phyloP scores from a whole-genome alignment of 345 rosid species.

The Zanthoxylum bungeanum region DNA sequence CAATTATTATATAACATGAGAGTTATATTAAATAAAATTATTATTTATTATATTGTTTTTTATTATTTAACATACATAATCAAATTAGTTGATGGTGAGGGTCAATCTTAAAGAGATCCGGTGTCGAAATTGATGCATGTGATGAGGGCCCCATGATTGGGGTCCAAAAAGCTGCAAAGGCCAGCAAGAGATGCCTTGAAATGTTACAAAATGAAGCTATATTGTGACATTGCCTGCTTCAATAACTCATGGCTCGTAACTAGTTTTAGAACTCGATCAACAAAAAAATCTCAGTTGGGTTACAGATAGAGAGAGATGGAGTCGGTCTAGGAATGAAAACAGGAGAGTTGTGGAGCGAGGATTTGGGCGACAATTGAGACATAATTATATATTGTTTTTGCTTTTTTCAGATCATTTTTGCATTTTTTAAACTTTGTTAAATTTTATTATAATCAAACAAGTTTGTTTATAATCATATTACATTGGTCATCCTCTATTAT shows the following conservation, averaged over 20 bases:
- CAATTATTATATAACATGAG: no score
- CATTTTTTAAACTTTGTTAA: constrained; percentile 13
- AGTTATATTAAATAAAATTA: no score
- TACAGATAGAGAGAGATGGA: constrained; percentile 22
- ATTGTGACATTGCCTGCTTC: constrained; percentile 13
- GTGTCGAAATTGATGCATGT: constrained; percentile 18
- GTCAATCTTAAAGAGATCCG: not conserved
- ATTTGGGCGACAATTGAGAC: constrained; percentile 35
- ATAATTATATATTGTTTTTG: constrained; percentile 5
- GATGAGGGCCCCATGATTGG: constrained; percentile 6
- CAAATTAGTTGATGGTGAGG: no score
- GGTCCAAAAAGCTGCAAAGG: not conserved
- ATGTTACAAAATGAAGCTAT: not conserved
- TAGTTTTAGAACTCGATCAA: constrained; percentile 12
- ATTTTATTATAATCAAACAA: no score
- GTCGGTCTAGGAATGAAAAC: constrained; percentile 33
- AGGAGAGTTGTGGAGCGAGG: constrained; percentile 48
- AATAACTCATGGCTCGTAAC: constrained; percentile 10
- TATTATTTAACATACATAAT: no score
- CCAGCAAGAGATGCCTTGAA: constrained; percentile 4
- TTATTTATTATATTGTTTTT: no score
- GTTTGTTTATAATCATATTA: no score
- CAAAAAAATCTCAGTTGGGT: not conserved
- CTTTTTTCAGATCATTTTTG: constrained; percentile 19
- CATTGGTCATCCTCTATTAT: no score